phyloP scores from a whole-genome alignment of 2,329 filamentous ascomycete species.

The Venturia pyrina region DNA sequence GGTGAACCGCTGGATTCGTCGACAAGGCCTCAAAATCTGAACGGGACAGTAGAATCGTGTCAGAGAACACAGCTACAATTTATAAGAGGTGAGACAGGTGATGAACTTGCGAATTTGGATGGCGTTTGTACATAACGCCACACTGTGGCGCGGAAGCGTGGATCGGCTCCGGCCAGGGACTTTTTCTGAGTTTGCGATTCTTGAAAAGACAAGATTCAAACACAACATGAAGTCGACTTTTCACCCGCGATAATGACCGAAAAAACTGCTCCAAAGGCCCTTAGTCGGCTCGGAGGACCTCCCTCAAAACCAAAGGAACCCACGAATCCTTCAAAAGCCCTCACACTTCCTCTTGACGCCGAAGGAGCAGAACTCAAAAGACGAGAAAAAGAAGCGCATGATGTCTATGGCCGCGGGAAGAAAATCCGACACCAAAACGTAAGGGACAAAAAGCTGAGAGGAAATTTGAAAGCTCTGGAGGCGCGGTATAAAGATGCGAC shows the following conservation, averaged over 20 bases:
- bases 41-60: not conserved
- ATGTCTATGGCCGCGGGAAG: slow-evolving; percentile 72
- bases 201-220: not conserved
- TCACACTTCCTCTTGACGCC: not conserved
- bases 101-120: not conserved
- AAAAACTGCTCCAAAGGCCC: not conserved
- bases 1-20: not conserved
- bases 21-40: not conserved
- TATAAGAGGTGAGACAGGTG: not conserved
- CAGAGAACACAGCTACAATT: not conserved
- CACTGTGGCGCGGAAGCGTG: not conserved
- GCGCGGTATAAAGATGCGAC: slow-evolving; percentile 71
- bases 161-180: no score
- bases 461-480: slow-evolving; percentile 70
- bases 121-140: not conserved
- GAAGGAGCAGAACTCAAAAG: slow-evolving; percentile 8
- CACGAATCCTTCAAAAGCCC: not conserved
- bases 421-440: slow-evolving; percentile 62
- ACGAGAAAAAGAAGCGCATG: slow-evolving; percentile 7
- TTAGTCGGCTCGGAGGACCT: not conserved
- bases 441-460: slow-evolving; percentile 81
- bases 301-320: not conserved
- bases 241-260: not conserved
- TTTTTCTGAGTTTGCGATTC: not conserved
- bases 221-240: not conserved